These are phyloP conservation scores for Musa itinerans DNA, from an alignment of 176 grass and related monocot species.

Conservation along the genomic window DNA sequence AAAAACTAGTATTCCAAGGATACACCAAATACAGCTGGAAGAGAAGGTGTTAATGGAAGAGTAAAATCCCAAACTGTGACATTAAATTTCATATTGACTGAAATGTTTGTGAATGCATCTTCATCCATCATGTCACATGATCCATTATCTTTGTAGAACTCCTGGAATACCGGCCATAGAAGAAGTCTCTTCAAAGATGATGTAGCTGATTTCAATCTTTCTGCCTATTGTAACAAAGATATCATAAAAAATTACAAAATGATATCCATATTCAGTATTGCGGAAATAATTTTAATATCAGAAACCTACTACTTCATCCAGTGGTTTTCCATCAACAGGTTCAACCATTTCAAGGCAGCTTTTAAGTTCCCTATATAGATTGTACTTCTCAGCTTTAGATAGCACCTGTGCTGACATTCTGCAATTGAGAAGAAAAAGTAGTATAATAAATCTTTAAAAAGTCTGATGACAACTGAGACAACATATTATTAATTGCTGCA, in stretches of 20 bases:
- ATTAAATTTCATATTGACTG: conserved; percentile 69
- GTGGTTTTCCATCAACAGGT: conserved; percentile 50
- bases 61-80: conserved; percentile 97
- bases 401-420: conserved; percentile 47
- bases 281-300: conserved; percentile 18
- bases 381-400: conserved; percentile 62
- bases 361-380: conserved; percentile 60
- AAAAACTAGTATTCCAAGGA: conserved; percentile 31
- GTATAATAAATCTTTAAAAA: not conserved
- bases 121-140: conserved; percentile 89
- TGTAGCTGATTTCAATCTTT: conserved; percentile 48
- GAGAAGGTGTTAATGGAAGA: conserved; percentile 80
- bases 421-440: conserved; percentile 19
- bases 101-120: conserved; percentile 68
- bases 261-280: conserved; percentile 18
- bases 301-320: conserved; percentile 69
- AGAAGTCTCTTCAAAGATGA: conserved; percentile 55
- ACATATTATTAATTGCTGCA: no score
- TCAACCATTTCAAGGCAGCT: conserved; percentile 60
- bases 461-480: no score
- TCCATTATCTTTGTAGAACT: conserved; percentile 52
- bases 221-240: conserved; percentile 35
- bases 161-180: conserved; percentile 51
- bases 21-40: conserved; percentile 99
- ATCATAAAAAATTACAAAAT: conserved; percentile 16